Evolutionary conservation across 306 rosid species (phyloP).

Genomic region (Rosa persica): DNA sequence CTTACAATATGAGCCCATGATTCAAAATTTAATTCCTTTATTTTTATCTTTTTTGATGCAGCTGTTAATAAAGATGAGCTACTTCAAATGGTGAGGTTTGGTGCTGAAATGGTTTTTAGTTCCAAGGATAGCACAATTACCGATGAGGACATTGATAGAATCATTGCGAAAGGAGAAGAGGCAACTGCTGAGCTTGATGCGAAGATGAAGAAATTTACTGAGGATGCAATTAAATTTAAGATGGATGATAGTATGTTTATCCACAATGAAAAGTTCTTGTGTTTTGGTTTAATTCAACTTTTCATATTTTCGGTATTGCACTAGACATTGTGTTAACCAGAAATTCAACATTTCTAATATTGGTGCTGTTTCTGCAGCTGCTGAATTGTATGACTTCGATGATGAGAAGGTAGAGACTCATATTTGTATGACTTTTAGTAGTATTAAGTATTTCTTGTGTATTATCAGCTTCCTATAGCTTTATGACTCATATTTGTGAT

Average conservation of each 20-base stretch:
- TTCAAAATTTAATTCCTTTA: constrained; percentile 10
- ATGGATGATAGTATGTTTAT: constrained; percentile 89
- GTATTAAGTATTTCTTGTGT: not conserved
- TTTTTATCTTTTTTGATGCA: constrained; percentile 31
- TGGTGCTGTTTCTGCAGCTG: constrained; percentile 54
- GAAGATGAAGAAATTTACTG: constrained; percentile 98
- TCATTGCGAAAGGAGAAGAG: constrained; percentile 97
- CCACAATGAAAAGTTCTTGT: not conserved
- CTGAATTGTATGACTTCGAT: constrained; percentile 95
- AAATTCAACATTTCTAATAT: constrained; percentile 25
- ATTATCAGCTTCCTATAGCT: constrained; percentile 10
- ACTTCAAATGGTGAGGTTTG: constrained; percentile 97
- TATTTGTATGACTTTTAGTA: not conserved
- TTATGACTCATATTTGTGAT: not conserved
- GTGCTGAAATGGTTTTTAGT: constrained; percentile 99
- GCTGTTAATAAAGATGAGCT: constrained; percentile 97
- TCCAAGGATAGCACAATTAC: constrained; percentile 96
- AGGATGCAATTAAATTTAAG: constrained; percentile 97
- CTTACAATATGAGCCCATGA: not conserved
- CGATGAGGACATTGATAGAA: constrained; percentile 95
- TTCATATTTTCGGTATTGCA: constrained; percentile 1
- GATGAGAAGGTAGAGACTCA: constrained; percentile 70
- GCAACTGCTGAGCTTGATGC: constrained; percentile 98
- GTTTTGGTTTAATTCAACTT: not conserved
- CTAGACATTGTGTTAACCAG: constrained; percentile 13